Evolutionary conservation across 2,329 filamentous ascomycete genomes (phyloP).

Genomic region (Elsinoe batatas): DNA sequence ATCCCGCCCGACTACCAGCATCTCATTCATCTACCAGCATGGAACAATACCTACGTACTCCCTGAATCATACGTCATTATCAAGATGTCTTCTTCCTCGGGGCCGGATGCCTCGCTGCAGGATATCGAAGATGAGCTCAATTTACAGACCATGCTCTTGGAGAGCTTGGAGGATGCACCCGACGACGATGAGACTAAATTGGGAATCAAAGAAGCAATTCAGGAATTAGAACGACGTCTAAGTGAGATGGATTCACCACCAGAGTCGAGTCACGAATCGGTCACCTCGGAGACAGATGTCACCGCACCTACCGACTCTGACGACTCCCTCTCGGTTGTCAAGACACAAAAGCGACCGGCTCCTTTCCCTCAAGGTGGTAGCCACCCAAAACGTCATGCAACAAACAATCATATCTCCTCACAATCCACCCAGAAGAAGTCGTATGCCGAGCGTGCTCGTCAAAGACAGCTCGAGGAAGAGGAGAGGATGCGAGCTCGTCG

Average conservation of each 20-base stretch:
- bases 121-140: constrained; percentile 27
- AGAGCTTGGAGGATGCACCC: constrained; percentile 23
- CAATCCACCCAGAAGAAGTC: neutral
- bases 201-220: constrained; percentile 19
- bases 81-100: constrained; percentile 16
- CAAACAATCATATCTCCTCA: neutral
- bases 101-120: constrained; percentile 14
- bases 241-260: constrained; percentile 1
- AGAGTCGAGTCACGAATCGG: constrained; percentile 7
- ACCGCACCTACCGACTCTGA: constrained; percentile 7
- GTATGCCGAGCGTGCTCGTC: neutral
- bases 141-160: constrained; percentile 24
- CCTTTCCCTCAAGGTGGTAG: neutral
- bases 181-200: constrained; percentile 23
- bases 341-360: neutral
- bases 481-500: constrained; percentile 11
- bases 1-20: neutral
- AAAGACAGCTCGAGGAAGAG: constrained; percentile 14
- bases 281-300: neutral
- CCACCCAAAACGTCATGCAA: constrained; percentile 11
- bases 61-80: neutral
- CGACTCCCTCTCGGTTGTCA: constrained; percentile 2
- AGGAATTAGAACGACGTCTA: constrained; percentile 19
- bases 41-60: neutral
- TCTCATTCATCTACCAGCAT: neutral